A percentile compares a stretch with the other conserved stretches of the same genome.
phyloP scores from a whole-genome alignment of 129 eudicot genomes.

The Dittrichia graveolens region DNA sequence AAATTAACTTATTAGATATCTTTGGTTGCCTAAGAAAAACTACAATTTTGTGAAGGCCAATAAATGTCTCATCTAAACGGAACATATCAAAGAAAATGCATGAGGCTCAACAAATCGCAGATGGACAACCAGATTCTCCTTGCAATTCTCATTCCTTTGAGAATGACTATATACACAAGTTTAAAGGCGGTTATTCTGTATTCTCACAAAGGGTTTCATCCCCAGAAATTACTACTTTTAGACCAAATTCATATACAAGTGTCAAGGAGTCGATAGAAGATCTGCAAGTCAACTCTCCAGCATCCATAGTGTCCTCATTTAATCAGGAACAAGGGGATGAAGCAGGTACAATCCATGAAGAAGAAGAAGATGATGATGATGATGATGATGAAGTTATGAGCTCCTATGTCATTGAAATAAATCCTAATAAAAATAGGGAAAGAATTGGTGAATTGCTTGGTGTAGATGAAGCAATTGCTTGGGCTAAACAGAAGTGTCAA shows the following conservation, averaged over 20 bases:
- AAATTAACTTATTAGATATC: background rate
- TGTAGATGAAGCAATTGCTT: conserved; percentile 88
- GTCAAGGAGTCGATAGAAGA: conserved; percentile 50
- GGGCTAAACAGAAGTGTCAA: conserved; percentile 82
- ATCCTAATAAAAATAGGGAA: conserved; percentile 37
- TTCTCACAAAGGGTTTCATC: conserved; percentile 50
- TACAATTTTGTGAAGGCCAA: conserved; percentile 53
- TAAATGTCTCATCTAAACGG: conserved; percentile 58
- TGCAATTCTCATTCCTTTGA: conserved; percentile 36
- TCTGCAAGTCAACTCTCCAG: conserved; percentile 64
- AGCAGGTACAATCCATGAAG: conserved; percentile 11
- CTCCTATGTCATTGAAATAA: conserved; percentile 74
- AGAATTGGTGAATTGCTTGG: conserved; percentile 43
- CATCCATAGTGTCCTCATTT: conserved; percentile 59
- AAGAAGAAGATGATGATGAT: conserved; percentile 39
- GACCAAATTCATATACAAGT: conserved; percentile 44
- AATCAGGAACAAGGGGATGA: conserved; percentile 37
- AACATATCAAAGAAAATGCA: conserved; percentile 44
- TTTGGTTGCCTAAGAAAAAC: background rate
- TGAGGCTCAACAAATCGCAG: conserved; percentile 31
- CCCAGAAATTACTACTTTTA: conserved; percentile 55
- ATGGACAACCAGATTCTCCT: conserved; percentile 28
- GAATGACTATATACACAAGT: conserved; percentile 32
- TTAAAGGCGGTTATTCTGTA: conserved; percentile 44
- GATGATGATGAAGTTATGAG: conserved; percentile 59